Conservation (phyloP, 352 stramenopile species). For the Peronospora farinosa region DNA sequence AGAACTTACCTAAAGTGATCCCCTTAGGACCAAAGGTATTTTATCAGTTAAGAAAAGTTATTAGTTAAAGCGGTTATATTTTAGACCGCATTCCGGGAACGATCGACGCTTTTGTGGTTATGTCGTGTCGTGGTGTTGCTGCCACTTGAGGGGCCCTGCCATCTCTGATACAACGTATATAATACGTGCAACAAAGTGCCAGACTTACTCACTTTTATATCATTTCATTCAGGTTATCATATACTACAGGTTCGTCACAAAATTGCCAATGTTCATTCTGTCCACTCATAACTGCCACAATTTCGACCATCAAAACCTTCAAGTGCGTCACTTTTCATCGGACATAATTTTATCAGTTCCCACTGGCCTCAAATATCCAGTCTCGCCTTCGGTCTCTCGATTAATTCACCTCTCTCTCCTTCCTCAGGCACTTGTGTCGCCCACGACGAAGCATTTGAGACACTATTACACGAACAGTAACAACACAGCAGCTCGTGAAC, state of each 20-base stretch:
- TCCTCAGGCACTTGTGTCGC: not conserved
- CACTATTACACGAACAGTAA: slow-evolving; percentile 12
- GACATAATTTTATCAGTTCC: slow-evolving; percentile 6
- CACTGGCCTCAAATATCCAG: slow-evolving; percentile 6
- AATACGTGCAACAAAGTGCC: not conserved
- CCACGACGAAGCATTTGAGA: slow-evolving; percentile 28
- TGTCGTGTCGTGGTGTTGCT: slow-evolving; percentile 15
- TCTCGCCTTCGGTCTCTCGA: not conserved
- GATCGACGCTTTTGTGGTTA: slow-evolving; percentile 14
- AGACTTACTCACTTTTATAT: no score
- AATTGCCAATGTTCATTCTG: no score
- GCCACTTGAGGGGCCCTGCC: slow-evolving; percentile 3
- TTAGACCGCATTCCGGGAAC: no score
- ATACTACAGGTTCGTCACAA: no score
- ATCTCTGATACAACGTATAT: not conserved
- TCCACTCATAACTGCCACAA: slow-evolving; percentile 19
- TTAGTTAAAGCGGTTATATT: no score
- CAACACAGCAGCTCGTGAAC: slow-evolving; percentile 26
- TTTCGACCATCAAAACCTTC: not conserved
- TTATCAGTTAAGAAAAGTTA: no score
- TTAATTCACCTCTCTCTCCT: not conserved
- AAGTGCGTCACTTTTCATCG: slow-evolving; percentile 4
- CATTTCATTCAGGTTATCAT: no score
- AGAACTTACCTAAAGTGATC: no score
- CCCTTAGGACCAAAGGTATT: no score